Evolutionary conservation across 2,329 filamentous ascomycete genomes (phyloP), one percentile per base, ranked within the genome.

Genomic region (Fusarium albosuccineum): DNA sequence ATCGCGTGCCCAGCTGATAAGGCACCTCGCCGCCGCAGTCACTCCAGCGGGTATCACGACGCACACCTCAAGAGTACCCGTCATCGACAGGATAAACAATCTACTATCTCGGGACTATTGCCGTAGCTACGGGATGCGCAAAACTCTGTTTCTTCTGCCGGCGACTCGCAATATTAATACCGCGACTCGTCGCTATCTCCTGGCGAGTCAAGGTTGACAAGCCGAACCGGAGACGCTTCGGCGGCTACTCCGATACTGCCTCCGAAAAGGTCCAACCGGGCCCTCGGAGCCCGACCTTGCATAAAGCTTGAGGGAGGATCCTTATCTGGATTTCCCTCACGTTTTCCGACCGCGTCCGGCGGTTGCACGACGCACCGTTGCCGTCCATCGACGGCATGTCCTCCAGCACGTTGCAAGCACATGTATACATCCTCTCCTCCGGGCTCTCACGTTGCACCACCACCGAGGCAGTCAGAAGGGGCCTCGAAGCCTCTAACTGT

Each of bases 1-100:
- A 65, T 66, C 64, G 60, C 56, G 56, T 66, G 65, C 60, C 41
- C 56, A 16, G 51, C 65, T 68, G 65, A 68, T 67, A 67, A 67
- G 65, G 57, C 52, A 66, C 8, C 40, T 44, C 33, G 16, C 51
- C 51, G 51, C 44, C 51, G 29, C 51, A 29, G 39, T 27, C 30
- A 26, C 17, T 22, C 17, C 17, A 22, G 2, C 37, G 37, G 27
- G 37, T 42, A 42, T 40, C 48, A 51, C 48, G 34, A 40, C 16
- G 49, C 49, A 53, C 39, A 44, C 29, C 30, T 33, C 30, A 33
- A 41, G 29, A 16, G 7, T 17, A 22, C 26, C 37, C 64, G 60
- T 61, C 39, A 53, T 29, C 46, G 22, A 29, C 27, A 11, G 30
- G 48, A 54, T 52, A 62, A 57, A 34, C 52, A 68, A 67, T 66